These are phyloP conservation scores for Kandelia obovata DNA, from an alignment of 345 rosid species.

Conservation along the genomic window DNA sequence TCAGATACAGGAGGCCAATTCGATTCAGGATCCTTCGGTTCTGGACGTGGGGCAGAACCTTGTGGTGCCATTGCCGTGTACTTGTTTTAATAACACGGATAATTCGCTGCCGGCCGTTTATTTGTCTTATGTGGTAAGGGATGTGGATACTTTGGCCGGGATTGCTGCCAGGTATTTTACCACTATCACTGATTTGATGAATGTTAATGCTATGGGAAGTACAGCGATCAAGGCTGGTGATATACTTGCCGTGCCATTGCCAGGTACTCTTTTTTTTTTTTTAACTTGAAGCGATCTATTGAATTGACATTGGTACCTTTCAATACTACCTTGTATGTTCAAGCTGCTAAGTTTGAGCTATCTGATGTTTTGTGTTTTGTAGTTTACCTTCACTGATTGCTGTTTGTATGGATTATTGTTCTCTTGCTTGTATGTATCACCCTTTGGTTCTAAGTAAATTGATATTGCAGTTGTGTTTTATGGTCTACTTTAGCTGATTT, in stretches of 20 bases:
- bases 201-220: conserved; percentile 93
- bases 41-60: conserved; percentile 72
- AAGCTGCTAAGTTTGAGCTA: neutral
- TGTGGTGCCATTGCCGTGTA: conserved; percentile 80
- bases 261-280: conserved; percentile 36
- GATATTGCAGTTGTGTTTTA: no score
- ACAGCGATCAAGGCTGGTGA: conserved; percentile 63
- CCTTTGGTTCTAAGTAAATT: no score
- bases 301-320: neutral
- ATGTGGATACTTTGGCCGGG: conserved; percentile 59
- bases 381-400: neutral
- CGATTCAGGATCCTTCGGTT: conserved; percentile 57
- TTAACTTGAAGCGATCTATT: neutral
- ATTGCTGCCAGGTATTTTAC: conserved; percentile 71
- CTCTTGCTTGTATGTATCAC: no score
- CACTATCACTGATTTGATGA: conserved; percentile 79
- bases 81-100: conserved; percentile 89
- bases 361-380: neutral
- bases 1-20: conserved; percentile 83
- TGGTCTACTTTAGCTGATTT: no score
- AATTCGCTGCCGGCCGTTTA: conserved; percentile 75
- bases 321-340: neutral
- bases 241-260: conserved; percentile 80
- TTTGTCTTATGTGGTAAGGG: conserved; percentile 74
- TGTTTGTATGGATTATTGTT: neutral